These are phyloP conservation scores for Tolypocladium cylindrosporum DNA, from an alignment of 2,329 filamentous ascomycete genomes.

Conservation along the genomic window DNA sequence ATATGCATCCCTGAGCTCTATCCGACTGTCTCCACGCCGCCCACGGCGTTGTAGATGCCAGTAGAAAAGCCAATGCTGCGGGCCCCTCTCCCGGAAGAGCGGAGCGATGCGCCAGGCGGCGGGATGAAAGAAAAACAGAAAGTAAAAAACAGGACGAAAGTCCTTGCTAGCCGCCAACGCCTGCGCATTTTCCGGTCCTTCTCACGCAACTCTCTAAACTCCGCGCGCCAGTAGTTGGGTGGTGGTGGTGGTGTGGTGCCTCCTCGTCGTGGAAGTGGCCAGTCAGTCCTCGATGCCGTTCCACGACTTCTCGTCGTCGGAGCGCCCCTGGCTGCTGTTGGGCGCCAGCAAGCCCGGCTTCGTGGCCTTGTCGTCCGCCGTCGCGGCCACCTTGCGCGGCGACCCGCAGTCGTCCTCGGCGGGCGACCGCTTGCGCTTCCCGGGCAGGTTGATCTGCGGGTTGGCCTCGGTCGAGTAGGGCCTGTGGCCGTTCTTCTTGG, in stretches of 20 bases:
- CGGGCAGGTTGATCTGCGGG: constrained; percentile 6
- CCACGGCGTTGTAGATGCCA: neutral
- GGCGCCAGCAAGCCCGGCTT: neutral
- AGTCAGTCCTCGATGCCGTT: constrained; percentile 29
- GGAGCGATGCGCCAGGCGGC: neutral
- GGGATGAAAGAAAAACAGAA: neutral
- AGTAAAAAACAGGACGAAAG: neutral
- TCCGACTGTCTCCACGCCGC: neutral
- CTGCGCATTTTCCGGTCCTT: neutral
- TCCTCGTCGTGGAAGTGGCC: neutral
- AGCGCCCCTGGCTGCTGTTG: constrained; percentile 8
- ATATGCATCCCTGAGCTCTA: neutral
- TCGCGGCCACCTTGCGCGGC: constrained; percentile 19
- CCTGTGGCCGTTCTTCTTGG: constrained; percentile 4
- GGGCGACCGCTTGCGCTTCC: constrained; percentile 21
- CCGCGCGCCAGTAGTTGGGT: neutral
- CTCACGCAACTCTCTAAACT: neutral
- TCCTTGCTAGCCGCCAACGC: neutral
- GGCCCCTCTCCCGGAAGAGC: neutral
- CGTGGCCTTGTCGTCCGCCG: constrained; percentile 5
- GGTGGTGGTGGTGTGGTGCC: neutral
- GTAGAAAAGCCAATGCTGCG: neutral
- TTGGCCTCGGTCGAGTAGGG: constrained; percentile 4
- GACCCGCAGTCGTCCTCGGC: constrained; percentile 13
- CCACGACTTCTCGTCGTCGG: constrained; percentile 32